A percentile compares a stretch with the other conserved stretches of the same genome.
Evolutionary conservation across 2,329 filamentous ascomycete genomes (phyloP).

Genomic region (Colletotrichum australisinense): DNA sequence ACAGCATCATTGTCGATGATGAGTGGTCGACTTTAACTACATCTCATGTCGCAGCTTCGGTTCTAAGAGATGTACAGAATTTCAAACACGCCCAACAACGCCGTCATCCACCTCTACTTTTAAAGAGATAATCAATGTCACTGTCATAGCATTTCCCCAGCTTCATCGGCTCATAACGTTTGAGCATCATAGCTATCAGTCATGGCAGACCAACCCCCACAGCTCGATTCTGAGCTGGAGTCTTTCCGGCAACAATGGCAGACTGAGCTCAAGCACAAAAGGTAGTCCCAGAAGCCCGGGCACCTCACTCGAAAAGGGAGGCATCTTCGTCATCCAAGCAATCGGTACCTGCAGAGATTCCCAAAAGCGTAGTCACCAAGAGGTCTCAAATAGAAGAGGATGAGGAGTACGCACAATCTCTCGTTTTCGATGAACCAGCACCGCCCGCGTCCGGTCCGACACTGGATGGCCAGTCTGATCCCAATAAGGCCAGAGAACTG

Average conservation of each 20-base stretch:
- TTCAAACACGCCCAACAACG: neutral
- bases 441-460: neutral
- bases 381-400: constrained; percentile 46
- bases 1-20: constrained; percentile 30
- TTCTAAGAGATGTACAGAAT: neutral
- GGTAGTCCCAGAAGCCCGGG: constrained; percentile 23
- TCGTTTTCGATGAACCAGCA: constrained; percentile 46
- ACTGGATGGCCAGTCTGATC: constrained; percentile 32
- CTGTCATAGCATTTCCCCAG: neutral
- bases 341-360: constrained; percentile 40
- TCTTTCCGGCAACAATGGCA: constrained; percentile 88
- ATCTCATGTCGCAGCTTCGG: constrained; percentile 2
- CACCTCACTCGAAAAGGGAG: constrained; percentile 36
- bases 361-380: constrained; percentile 10
- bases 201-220: constrained; percentile 38
- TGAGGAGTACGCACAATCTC: constrained; percentile 47
- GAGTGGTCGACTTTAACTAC: constrained; percentile 32
- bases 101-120: too few relatives aligned
- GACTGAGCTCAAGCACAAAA: constrained; percentile 74
- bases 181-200: neutral
- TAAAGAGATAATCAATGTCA: neutral
- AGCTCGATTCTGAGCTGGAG: constrained; percentile 79
- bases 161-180: neutral
- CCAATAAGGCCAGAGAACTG: constrained; percentile 58
- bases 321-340: constrained; percentile 41